A percentile compares a stretch with the other conserved stretches of the same genome.
These are phyloP conservation scores for Tricholoma bakamatsutake DNA, from an alignment of 768 basidiomycete species.

Conservation along the genomic window DNA sequence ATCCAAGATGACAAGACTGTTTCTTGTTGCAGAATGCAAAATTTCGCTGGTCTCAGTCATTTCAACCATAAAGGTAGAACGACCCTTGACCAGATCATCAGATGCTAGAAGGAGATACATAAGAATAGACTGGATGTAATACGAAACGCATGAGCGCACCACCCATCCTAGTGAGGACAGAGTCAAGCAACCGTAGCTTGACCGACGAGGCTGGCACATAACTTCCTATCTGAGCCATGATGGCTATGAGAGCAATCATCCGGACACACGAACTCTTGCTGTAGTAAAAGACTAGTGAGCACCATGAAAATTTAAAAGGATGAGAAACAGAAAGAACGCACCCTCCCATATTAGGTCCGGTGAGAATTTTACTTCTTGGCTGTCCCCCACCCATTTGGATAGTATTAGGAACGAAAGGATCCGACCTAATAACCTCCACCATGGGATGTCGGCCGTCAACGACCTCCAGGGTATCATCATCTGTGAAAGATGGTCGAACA, in stretches of 20 bases:
- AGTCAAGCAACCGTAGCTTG: constrained; percentile 75
- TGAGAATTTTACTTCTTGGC: constrained; percentile 63
- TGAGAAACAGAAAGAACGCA: constrained; percentile 17
- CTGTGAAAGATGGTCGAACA: constrained; percentile 68
- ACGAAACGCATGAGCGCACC: constrained; percentile 36
- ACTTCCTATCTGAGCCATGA: constrained; percentile 90
- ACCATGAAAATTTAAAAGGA: background rate
- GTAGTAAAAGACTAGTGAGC: background rate
- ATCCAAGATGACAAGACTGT: constrained; percentile 86
- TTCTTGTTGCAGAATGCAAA: constrained; percentile 62
- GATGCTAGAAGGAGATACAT: constrained; percentile 45
- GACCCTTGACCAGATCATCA: constrained; percentile 80
- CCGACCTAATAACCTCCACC: constrained; percentile 70
- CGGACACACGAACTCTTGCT: constrained; percentile 84
- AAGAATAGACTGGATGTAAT: background rate
- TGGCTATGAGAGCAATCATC: constrained; percentile 69
- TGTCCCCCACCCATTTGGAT: constrained; percentile 53
- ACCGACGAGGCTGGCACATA: constrained; percentile 82
- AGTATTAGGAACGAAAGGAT: constrained; percentile 86
- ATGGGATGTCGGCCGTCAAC: constrained; percentile 89
- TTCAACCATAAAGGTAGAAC: constrained; percentile 97
- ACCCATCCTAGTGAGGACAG: constrained; percentile 86
- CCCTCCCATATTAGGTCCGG: constrained; percentile 85
- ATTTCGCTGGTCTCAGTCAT: constrained; percentile 93
- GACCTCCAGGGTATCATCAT: constrained; percentile 65